Conservation (phyloP, 345 rosid genomes). For the Cardamine resedifolia region DNA sequence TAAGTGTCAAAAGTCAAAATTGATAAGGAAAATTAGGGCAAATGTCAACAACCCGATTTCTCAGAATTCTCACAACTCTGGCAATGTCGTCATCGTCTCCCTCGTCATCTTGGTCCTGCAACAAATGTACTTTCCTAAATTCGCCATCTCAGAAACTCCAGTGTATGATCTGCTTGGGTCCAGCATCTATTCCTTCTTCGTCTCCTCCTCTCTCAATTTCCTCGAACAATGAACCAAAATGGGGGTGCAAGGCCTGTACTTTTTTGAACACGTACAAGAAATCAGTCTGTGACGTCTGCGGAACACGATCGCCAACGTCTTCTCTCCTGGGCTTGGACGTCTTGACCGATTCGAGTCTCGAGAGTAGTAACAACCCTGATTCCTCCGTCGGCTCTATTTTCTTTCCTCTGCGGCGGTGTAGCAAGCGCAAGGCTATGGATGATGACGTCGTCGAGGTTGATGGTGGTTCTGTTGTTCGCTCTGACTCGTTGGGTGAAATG, state of each 20-base stretch:
- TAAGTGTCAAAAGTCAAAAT: not conserved
- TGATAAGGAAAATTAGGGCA: conserved; percentile 25
- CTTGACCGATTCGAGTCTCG: conserved; percentile 47
- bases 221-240: conserved; percentile 42
- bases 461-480: conserved; percentile 30
- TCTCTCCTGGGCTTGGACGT: conserved; percentile 53
- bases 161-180: conserved; percentile 64
- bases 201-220: conserved; percentile 24
- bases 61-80: not conserved
- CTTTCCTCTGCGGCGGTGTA: conserved; percentile 66
- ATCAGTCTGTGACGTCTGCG: conserved; percentile 66
- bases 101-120: conserved; percentile 71
- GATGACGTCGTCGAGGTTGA: conserved; percentile 31
- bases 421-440: conserved; percentile 61
- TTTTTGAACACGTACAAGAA: conserved; percentile 74
- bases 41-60: conserved; percentile 15
- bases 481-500: conserved; percentile 35
- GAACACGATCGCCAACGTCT: conserved; percentile 49
- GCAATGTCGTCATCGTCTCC: conserved; percentile 33
- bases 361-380: conserved; percentile 40
- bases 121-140: conserved; percentile 84
- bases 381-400: conserved; percentile 80
- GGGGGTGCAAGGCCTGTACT: conserved; percentile 95
- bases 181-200: conserved; percentile 21
- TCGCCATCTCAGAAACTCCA: conserved; percentile 62